Evolutionary conservation across 106 monocot species (phyloP).

Genomic region (Narthecium ossifragum): DNA sequence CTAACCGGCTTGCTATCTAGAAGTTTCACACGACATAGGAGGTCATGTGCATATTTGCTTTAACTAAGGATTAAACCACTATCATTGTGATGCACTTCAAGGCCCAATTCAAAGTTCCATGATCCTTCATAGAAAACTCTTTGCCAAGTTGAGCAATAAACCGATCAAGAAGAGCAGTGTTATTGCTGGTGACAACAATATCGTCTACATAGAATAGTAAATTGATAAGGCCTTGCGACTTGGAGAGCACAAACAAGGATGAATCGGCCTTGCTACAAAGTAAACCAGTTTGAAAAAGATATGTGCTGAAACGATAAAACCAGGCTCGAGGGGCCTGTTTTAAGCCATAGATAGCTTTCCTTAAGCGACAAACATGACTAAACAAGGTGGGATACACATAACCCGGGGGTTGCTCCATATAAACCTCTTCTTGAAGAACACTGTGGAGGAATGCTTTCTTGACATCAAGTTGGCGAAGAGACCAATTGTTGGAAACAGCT

Average conservation of each 20-base stretch:
- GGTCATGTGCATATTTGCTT: neutral
- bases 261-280: neutral
- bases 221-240: neutral
- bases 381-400: neutral
- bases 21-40: neutral
- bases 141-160: neutral
- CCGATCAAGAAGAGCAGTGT: neutral
- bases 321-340: neutral
- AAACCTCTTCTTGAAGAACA: neutral
- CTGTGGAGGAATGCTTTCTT: neutral
- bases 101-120: neutral
- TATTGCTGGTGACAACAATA: neutral
- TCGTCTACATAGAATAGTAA: neutral
- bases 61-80: neutral
- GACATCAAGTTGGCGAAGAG: neutral
- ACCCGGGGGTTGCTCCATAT: neutral
- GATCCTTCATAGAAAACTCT: constrained; percentile 1
- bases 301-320: neutral
- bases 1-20: neutral
- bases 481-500: neutral
- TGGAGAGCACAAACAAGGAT: neutral
- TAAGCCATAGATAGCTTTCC: neutral
- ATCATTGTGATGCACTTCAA: neutral
- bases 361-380: neutral
- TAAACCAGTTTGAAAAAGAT: neutral